A percentile compares a stretch with the other conserved stretches of the same genome.
Evolutionary conservation across 2,329 filamentous ascomycete species (phyloP).

Genomic region (Neoscytalidium dimidiatum): DNA sequence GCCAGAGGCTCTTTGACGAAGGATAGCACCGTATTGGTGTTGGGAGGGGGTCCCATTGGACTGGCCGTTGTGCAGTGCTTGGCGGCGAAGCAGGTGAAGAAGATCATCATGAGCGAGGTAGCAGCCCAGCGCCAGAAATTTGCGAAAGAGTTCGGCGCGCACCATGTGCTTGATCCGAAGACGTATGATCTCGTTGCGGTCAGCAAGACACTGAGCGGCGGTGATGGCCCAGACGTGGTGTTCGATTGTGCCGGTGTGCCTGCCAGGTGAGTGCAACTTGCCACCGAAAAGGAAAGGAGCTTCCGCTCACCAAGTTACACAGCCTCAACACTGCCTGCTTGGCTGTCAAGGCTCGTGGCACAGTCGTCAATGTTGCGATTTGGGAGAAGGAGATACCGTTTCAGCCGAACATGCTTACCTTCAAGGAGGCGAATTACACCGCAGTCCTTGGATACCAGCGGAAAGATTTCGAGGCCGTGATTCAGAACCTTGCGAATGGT

Average conservation of each 20-base stretch:
- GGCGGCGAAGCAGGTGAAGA: conserved; percentile 52
- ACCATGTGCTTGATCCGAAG: conserved; percentile 55
- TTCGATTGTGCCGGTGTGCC: conserved; percentile 65
- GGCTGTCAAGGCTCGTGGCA: conserved; percentile 55
- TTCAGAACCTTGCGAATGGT: conserved; percentile 50
- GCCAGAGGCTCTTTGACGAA: conserved; percentile 16
- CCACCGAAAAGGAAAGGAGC: neutral
- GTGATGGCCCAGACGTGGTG: conserved; percentile 57
- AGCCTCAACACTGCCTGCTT: conserved; percentile 44
- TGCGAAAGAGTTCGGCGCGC: conserved; percentile 57
- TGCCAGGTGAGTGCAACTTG: conserved; percentile 32
- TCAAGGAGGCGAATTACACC: conserved; percentile 55
- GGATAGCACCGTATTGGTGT: conserved; percentile 54
- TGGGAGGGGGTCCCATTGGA: conserved; percentile 66
- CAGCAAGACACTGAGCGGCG: conserved; percentile 50
- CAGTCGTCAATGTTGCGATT: conserved; percentile 65
- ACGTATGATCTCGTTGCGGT: conserved; percentile 52
- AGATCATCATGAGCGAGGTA: conserved; percentile 61
- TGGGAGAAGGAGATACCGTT: conserved; percentile 61
- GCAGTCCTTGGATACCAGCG: conserved; percentile 54
- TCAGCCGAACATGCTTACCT: conserved; percentile 56
- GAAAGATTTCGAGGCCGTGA: conserved; percentile 59
- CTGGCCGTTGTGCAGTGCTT: conserved; percentile 62
- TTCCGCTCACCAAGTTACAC: neutral
- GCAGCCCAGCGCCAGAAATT: conserved; percentile 53